phyloP scores from a whole-genome alignment of 345 rosid genomes.

The Lenwebbia sp. region DNA sequence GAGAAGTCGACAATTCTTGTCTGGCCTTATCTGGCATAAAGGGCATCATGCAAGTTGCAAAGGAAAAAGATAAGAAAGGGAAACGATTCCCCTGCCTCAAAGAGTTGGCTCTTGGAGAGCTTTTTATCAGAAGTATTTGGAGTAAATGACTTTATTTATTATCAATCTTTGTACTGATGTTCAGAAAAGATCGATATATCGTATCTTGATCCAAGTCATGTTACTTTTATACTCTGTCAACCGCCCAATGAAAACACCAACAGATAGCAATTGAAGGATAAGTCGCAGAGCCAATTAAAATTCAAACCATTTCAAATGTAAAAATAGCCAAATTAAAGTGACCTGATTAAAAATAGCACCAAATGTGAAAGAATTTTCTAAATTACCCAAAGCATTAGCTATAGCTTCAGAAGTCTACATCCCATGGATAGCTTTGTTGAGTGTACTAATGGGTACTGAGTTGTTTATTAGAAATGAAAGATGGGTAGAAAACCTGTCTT shows the following conservation, averaged over 20 bases:
- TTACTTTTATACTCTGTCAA: background rate
- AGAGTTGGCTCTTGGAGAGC: background rate
- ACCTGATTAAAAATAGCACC: background rate
- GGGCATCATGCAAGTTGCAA: background rate
- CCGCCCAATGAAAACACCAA: background rate
- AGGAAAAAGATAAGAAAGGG: background rate
- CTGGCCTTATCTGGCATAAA: background rate
- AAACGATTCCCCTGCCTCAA: background rate
- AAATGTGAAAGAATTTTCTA: background rate
- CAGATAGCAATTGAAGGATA: background rate
- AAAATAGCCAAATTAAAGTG: background rate
- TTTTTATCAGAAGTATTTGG: background rate
- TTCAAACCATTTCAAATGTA: background rate
- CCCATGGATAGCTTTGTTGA: background rate
- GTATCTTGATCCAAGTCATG: background rate
- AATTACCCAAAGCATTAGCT: background rate
- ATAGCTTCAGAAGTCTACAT: background rate
- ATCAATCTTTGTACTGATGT: background rate
- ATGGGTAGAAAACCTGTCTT: background rate
- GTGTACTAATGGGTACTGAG: background rate
- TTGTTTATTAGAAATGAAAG: background rate
- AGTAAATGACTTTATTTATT: background rate
- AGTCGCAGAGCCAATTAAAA: background rate
- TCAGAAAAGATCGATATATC: background rate
- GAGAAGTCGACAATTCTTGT: background rate